Conservation (phyloP, 306 rosid genomes). For the Prunus campanulata region DNA sequence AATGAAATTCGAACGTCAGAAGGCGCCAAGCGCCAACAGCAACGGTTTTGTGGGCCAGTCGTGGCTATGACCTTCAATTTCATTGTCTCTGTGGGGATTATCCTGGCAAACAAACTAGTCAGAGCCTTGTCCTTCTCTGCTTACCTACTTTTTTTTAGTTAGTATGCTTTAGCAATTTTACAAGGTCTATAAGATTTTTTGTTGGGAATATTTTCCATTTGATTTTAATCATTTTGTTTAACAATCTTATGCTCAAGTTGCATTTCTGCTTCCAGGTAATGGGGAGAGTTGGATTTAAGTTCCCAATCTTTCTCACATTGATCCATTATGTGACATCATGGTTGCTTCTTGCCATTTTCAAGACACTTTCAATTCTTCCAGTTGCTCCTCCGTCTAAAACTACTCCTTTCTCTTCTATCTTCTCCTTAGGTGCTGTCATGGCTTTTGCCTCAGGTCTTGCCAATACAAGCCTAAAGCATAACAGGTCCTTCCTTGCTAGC, state of each 20-base stretch:
- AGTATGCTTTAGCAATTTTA: not conserved
- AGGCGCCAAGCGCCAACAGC: slow-evolving; percentile 94
- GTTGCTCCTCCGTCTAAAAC: slow-evolving; percentile 81
- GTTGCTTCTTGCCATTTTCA: slow-evolving; percentile 83
- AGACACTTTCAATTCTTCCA: slow-evolving; percentile 69
- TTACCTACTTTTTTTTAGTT: not conserved
- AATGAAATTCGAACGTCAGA: slow-evolving; percentile 86
- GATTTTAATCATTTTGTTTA: not conserved
- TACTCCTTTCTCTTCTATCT: slow-evolving; percentile 88
- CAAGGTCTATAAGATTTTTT: not conserved
- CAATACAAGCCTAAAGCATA: slow-evolving; percentile 85
- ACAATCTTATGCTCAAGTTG: not conserved
- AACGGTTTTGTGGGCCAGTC: slow-evolving; percentile 72
- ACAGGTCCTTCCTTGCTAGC: slow-evolving; percentile 50
- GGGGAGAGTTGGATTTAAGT: slow-evolving; percentile 92
- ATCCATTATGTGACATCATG: slow-evolving; percentile 78
- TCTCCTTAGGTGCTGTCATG: slow-evolving; percentile 87
- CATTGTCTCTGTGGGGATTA: slow-evolving; percentile 69
- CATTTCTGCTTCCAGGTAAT: slow-evolving; percentile 58
- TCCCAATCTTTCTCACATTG: slow-evolving; percentile 81
- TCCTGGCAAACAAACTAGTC: slow-evolving; percentile 80
- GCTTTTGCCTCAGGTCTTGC: slow-evolving; percentile 98
- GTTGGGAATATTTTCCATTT: not conserved
- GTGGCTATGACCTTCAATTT: slow-evolving; percentile 83
- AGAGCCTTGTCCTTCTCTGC: not conserved